Evolutionary conservation across 768 basidiomycete genomes (phyloP), one percentile per base, ranked within the genome.

Genomic region (Phaeolepiota aurea): DNA sequence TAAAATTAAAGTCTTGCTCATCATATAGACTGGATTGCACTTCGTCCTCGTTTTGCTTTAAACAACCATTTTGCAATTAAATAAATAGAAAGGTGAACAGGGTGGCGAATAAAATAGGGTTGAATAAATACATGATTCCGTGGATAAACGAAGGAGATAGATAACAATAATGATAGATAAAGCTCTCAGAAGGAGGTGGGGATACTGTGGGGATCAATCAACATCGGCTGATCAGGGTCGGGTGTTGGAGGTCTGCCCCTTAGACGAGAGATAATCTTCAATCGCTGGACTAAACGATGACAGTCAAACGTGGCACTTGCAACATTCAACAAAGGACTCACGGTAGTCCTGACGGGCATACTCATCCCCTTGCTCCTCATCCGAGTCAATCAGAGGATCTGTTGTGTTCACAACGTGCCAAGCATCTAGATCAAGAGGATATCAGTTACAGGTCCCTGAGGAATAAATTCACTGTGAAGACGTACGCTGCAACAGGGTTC

Each of bases 301-400:
- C 19, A 44, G 15, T 41, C 40, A 30, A 43, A 31, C 16, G 21
- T 9, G 12, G 37, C 9, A 45, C 23, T 28, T 39, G 54, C 23
- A 41, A 37, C 15, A 19, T 43, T 34, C n/a, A 40, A 48, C 10
- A 33, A 20, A 1, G 23, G 43, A 54, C 75, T 40, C 45, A 86
- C 85, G 58, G 49, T 83, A 85, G 49, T 87, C 85, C 35, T 72
- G 62, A 21, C 77, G 72, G 23, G 72, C 64, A 48, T 82, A 65
- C 49, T 82, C 80, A 50, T 87, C 82, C 11, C 65, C 69, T 36
- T 63, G 60, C 52, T 84, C 82, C 32, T 84, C 82, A 44, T 87
- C 86, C 20, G 86, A 87, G 57, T 87, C 83, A 37, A 68, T 59
- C 20, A 87, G 63, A n/a, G 86, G 79, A 52, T 88, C 86, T 25